Percentiles rank a stretch among this genome's conserved stretches.
Conservation (phyloP, 202 grass and related monocot genomes). For the Brachypodium distachyon region DNA sequence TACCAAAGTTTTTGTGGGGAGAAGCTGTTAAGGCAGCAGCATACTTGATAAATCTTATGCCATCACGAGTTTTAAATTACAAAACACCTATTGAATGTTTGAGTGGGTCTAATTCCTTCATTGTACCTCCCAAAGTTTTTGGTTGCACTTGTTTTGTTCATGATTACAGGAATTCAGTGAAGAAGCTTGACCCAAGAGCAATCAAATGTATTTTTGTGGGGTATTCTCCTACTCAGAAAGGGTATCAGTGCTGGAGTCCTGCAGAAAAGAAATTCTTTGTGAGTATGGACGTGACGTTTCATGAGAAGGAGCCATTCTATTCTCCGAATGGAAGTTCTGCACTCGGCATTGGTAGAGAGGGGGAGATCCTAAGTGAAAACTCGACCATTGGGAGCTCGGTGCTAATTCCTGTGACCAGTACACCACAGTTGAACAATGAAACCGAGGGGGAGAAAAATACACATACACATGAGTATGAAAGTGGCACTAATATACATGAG, state of each 20-base stretch:
- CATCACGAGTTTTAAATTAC: too few species aligned
- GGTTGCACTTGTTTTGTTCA: too few species aligned
- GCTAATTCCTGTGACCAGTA: not conserved
- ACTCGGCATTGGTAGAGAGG: too few species aligned
- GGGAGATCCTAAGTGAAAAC: too few species aligned
- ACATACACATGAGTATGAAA: not conserved
- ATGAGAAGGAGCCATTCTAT: not conserved
- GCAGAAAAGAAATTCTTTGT: not conserved
- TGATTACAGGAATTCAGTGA: too few species aligned
- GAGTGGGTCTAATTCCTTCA: not conserved
- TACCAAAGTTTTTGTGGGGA: not conserved
- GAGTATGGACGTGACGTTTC: too few species aligned
- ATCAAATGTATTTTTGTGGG: too few species aligned
- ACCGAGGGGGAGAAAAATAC: not conserved
- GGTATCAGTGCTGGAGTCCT: too few species aligned
- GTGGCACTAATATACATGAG: not conserved
- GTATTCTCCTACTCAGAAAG: too few species aligned
- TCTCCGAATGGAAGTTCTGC: too few species aligned
- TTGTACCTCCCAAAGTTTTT: too few species aligned
- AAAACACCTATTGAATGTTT: not conserved
- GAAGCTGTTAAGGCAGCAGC: not conserved
- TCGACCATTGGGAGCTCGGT: not conserved
- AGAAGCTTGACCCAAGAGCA: too few species aligned
- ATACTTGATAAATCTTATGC: not conserved
- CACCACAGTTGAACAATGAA: not conserved